phyloP scores from a whole-genome alignment of 2,329 filamentous ascomycete genomes.

The Pseudocercospora vitis region DNA sequence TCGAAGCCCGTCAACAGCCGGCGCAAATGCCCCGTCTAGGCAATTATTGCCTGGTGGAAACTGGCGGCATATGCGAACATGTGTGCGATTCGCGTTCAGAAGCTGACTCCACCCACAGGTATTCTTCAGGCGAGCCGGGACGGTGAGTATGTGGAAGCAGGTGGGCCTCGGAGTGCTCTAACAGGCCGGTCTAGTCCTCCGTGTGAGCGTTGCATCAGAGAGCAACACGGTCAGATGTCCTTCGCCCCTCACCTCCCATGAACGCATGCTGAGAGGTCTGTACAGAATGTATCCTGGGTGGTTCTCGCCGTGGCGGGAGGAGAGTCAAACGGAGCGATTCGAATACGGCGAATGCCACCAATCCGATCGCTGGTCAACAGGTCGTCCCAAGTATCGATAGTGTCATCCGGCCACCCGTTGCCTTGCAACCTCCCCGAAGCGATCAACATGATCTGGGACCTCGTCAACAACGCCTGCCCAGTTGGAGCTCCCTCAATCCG shows the following conservation, averaged over 20 bases:
- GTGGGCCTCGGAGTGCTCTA: not conserved
- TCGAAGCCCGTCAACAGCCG: conserved; percentile 18
- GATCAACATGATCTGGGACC: conserved; percentile 20
- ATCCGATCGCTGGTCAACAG: conserved; percentile 12
- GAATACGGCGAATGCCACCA: conserved; percentile 15
- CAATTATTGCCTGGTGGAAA: not conserved
- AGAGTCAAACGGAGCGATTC: conserved; percentile 33
- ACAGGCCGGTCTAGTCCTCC: conserved; percentile 33
- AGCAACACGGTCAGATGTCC: conserved; percentile 30
- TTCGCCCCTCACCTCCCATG: too few relatives aligned
- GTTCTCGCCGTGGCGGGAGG: conserved; percentile 35
- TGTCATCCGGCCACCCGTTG: conserved; percentile 18
- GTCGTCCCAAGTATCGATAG: conserved; percentile 24
- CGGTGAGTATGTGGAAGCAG: not conserved
- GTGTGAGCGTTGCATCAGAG: conserved; percentile 37
- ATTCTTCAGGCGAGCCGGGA: conserved; percentile 5
- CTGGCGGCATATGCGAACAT: conserved; percentile 1
- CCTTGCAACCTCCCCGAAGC: conserved; percentile 20
- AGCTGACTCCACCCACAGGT: not conserved
- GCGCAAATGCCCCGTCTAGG: not conserved
- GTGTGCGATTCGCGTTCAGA: not conserved
- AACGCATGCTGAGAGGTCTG: conserved; percentile 2
- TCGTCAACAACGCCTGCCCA: conserved; percentile 24
- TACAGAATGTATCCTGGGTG: conserved; percentile 35
- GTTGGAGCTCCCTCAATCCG: conserved; percentile 29